Evolutionary conservation across 306 rosid species (phyloP).

Genomic region (Prosopis cineraria): DNA sequence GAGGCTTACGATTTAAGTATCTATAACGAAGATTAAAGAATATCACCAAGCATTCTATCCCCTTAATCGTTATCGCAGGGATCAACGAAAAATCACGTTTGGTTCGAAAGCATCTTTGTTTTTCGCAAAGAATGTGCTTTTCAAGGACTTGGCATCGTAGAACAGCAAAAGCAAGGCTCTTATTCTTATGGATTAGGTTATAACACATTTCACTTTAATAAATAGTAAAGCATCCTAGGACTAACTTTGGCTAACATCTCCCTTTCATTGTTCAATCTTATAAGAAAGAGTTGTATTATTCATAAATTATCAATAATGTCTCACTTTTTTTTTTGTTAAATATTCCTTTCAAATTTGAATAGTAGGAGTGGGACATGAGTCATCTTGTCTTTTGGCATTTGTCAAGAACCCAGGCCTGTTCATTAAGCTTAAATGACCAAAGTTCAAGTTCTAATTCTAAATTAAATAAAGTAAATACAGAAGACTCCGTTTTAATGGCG

Average conservation of each 20-base stretch:
- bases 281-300: not conserved
- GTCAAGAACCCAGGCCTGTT: not conserved
- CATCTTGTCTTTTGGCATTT: not conserved
- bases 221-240: not conserved
- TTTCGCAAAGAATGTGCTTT: not conserved
- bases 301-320: not conserved
- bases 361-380: not conserved
- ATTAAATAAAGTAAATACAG: not conserved
- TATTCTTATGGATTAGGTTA: no score
- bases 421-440: not conserved
- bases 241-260: not conserved
- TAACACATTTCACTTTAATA: not conserved
- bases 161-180: not conserved
- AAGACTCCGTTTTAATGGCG: not conserved
- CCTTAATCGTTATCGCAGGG: no score
- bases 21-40: not conserved
- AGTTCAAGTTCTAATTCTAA: not conserved
- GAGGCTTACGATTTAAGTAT: not conserved
- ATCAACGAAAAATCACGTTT: not conserved
- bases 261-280: not conserved
- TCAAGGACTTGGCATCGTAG: no score
- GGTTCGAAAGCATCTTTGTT: not conserved
- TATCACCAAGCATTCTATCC: not conserved
- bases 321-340: not conserved
- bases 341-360: not conserved